Conservation (phyloP, 352 stramenopile species). For the Globisporangium middletonii region DNA sequence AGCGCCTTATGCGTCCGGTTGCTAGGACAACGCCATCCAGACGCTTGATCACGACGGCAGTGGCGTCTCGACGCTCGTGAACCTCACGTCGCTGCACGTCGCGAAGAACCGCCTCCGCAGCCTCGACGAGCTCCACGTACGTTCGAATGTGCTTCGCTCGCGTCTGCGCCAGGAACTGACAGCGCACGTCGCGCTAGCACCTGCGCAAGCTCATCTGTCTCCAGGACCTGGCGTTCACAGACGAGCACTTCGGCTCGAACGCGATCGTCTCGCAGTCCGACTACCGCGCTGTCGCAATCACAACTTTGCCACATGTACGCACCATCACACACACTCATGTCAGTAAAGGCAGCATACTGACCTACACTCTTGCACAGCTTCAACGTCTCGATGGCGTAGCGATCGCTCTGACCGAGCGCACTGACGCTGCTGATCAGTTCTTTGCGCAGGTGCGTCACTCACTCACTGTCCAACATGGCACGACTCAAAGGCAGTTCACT, state of each 20-base stretch:
- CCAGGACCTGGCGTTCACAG: conserved; percentile 49
- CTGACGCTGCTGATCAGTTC: conserved; percentile 37
- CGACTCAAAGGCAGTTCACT: not conserved
- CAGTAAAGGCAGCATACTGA: not conserved
- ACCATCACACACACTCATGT: not conserved
- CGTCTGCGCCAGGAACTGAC: not conserved
- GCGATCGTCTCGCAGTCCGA: conserved; percentile 56
- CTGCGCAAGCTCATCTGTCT: conserved; percentile 57
- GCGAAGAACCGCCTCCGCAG: conserved; percentile 70
- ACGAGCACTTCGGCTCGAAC: conserved; percentile 83
- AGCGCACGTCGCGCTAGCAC: conserved; percentile 12
- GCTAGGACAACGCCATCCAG: conserved; percentile 58
- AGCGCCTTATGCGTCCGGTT: not conserved
- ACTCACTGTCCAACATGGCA: not conserved
- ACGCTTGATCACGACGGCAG: conserved; percentile 21
- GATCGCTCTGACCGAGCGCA: conserved; percentile 34
- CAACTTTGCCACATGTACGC: conserved; percentile 54
- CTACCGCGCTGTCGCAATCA: conserved; percentile 69
- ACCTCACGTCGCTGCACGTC: conserved; percentile 63
- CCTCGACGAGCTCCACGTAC: conserved; percentile 57
- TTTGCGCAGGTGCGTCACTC: conserved; percentile 25
- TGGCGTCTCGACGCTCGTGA: conserved; percentile 56
- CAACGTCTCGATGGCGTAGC: conserved; percentile 37
- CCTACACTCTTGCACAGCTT: conserved; percentile 19
- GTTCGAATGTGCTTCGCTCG: not conserved